Percentiles rank a stretch among this genome's conserved stretches.
These are phyloP conservation scores for Lasiodiplodia gonubiensis DNA, from an alignment of 2,329 filamentous ascomycete genomes.

Conservation along the genomic window DNA sequence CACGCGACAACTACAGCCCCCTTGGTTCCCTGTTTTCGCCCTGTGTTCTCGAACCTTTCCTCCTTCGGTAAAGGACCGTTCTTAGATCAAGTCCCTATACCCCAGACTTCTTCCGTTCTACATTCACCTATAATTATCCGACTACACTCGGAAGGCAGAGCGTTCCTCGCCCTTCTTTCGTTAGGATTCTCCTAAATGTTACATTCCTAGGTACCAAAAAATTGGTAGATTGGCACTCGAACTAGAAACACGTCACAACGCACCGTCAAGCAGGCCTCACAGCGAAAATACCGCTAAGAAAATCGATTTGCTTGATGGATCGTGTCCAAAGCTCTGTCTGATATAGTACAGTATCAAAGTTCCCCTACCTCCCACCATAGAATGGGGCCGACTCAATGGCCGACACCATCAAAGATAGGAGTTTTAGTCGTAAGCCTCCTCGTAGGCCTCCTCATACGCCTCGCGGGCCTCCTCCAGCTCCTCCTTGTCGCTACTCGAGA, in stretches of 20 bases:
- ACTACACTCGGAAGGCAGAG: background rate
- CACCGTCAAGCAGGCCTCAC: background rate
- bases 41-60: conserved; percentile 18
- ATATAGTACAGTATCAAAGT: conserved; percentile 3
- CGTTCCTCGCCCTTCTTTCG: no score
- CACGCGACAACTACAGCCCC: conserved; percentile 8
- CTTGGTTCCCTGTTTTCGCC: background rate
- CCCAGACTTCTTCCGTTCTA: background rate
- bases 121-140: background rate
- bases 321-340: background rate
- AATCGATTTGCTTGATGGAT: background rate
- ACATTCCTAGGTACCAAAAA: no score
- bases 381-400: background rate
- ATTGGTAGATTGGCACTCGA: no score
- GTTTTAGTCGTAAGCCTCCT: conserved; percentile 23
- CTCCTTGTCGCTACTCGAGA: conserved; percentile 21
- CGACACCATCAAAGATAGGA: background rate
- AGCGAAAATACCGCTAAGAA: background rate
- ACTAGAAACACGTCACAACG: background rate
- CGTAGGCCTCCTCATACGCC: conserved; percentile 20
- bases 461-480: conserved; percentile 15
- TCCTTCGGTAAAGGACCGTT: background rate
- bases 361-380: conserved; percentile 21
- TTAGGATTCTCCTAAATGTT: no score
- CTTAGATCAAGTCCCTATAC: background rate